Percentiles rank a stretch among this genome's conserved stretches.
Evolutionary conservation across 345 rosid genomes (phyloP).

Genomic region (Passiflora organensis): DNA sequence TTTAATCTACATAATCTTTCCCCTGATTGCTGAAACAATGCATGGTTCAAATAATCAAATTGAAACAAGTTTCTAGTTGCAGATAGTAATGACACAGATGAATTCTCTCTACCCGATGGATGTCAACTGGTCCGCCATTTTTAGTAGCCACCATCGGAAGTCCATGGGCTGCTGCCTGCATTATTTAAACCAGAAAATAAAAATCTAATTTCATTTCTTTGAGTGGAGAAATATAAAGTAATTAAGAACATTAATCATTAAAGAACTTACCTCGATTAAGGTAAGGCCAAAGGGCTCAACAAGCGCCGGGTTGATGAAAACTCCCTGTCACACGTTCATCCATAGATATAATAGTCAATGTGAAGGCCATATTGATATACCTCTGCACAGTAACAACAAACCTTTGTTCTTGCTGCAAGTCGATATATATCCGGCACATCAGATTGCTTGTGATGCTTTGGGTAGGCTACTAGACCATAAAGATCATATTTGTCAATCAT

Average conservation of each 20-base stretch:
- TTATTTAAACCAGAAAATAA: conserved; percentile 5
- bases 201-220: conserved; percentile 8
- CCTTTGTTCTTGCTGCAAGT: conserved; percentile 90
- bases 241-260: not conserved
- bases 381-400: conserved; percentile 12
- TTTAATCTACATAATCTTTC: conserved; percentile 4
- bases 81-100: not conserved
- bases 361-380: conserved; percentile 3
- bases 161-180: conserved; percentile 97
- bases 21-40: not conserved
- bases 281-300: conserved; percentile 99
- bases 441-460: conserved; percentile 92
- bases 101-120: conserved; percentile 49
- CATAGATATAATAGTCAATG: conserved; percentile 7
- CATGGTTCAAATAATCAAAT: not conserved
- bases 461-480: conserved; percentile 87
- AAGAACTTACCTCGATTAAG: conserved; percentile 68
- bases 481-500: conserved; percentile 89
- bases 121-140: conserved; percentile 98
- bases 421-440: conserved; percentile 97
- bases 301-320: conserved; percentile 93
- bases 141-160: conserved; percentile 98
- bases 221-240: not conserved
- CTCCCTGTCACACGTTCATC: conserved; percentile 54
- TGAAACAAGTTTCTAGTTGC: not conserved